Evolutionary conservation across 768 basidiomycete species (phyloP), one percentile per base, ranked within the genome.

Genomic region (Tulasnella sp.): DNA sequence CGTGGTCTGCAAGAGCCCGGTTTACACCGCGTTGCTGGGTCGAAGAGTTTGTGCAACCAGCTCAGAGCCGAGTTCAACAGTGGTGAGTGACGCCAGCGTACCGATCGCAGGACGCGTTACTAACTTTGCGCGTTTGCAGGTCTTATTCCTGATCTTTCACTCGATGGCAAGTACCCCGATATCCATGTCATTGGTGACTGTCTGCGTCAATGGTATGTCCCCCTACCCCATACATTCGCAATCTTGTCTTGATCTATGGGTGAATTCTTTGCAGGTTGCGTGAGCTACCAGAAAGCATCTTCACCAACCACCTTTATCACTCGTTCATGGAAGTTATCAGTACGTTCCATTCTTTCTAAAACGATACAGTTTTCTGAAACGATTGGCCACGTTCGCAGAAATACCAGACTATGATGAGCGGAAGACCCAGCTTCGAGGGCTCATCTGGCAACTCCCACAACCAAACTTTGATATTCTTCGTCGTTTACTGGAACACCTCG

Each of bases 131-230:
- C 29, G 61, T 79, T 73, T 73, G 3, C 16, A 81, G 78, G 81
- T 7, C 40, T 71, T 57, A 20, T 73, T 57, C 35, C 80, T 77
- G 76, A 81, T 48, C 69, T 80, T 42, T 48, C 73, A 23, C 91
- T 81, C 84, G 79, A 87, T 44, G 77, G 77, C 6, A 73, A 46
- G 83, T 86, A 46, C 85, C 83, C 35, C 0, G 94, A 96, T 81
- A 91, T 95, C 61, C 91, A 94, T 83, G 92, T 92, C 44, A 89
- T 95, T 48, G 90, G 93, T 79, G 94, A 94, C 82, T 85, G 93
- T 79, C 88, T 96, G 82, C 95, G 95, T 85, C 89, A 91, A 0
- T 95, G 93, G 93, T 92, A n/a, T 46, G 76, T 16, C 15, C 13
- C 37, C 5, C 46, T 39, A 23, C 29, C 51, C 55, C 18, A 29